Evolutionary conservation across 2,329 filamentous ascomycete species (phyloP), one percentile per base, ranked within the genome.

Genomic region (Epichloe bromicola): DNA sequence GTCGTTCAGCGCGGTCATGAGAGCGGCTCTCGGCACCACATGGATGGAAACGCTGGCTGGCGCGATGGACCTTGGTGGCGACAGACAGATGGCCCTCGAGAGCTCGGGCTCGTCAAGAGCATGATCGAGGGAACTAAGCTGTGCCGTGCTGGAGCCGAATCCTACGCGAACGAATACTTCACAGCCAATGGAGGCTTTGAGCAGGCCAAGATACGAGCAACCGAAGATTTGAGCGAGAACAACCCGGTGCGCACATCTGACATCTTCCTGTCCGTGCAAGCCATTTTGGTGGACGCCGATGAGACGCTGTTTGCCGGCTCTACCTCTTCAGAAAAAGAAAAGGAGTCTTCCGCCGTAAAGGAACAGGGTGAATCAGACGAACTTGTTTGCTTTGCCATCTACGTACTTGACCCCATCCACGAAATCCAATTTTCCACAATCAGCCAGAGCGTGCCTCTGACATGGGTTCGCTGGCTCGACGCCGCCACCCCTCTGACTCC

Each of bases 51-150:
- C 30, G 75, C 78, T 38, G 85, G 86, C 55, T 98, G 93, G 90
- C 85, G 82, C 46, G 91, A 97, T 60, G 93, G 93, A 0, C 93
- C 93, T 3, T 98, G 93, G 93, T 98, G 93, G 91, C 81, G 90
- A 57, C 82, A 82, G 66, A 74, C 71, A 46, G 79, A 76, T 63
- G 71, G 76, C 20, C 78, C 83, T 51, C 83, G 93, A 51, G 87
- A 88, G 59, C 74, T 97, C 7, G 86, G 88, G 49, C 72, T 85
- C 2, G 84, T 97, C 47, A 83, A 82, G 56, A 91, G 93, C 12
- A 69, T 93, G 0, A 76, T 83, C 12, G 91, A 95, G 66, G 93
- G 88, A 52, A 94, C 88, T 19, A 95, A 97, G 70, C 81, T 98
- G 26, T 90, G 86, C 54, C 82, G 90, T 44, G 93, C 88, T 44